These are phyloP conservation scores for Scedosporium apiospermum DNA, from an alignment of 2,329 filamentous ascomycete species.

Conservation along the genomic window DNA sequence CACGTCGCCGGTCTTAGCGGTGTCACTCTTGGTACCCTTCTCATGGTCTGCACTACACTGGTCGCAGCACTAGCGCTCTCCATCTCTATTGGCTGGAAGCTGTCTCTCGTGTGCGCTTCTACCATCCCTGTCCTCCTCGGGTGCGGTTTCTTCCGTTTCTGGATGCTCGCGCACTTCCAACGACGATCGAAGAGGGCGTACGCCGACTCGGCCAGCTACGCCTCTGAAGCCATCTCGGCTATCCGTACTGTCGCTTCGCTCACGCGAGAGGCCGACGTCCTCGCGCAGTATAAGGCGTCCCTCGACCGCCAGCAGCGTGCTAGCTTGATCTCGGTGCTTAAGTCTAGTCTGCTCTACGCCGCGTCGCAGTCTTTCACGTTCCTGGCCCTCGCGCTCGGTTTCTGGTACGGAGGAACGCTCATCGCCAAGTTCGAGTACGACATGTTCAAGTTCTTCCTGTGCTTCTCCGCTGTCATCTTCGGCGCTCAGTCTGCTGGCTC, in stretches of 20 bases:
- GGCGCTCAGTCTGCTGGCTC: slow-evolving; percentile 85
- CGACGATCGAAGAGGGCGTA: slow-evolving; percentile 71
- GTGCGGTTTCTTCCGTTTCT: slow-evolving; percentile 84
- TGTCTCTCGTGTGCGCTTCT: slow-evolving; percentile 72
- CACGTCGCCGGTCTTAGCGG: slow-evolving; percentile 83
- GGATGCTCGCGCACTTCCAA: slow-evolving; percentile 71
- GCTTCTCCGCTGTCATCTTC: slow-evolving; percentile 81
- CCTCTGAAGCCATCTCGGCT: slow-evolving; percentile 86
- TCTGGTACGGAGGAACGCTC: slow-evolving; percentile 82
- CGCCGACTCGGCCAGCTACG: slow-evolving; percentile 71
- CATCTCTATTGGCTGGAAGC: slow-evolving; percentile 76
- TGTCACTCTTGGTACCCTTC: slow-evolving; percentile 74
- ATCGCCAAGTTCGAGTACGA: slow-evolving; percentile 62
- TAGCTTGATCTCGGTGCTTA: slow-evolving; percentile 64
- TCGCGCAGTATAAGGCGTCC: slow-evolving; percentile 57
- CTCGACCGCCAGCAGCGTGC: slow-evolving; percentile 57
- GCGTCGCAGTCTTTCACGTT: slow-evolving; percentile 77
- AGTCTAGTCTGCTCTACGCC: slow-evolving; percentile 72
- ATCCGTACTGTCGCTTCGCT: slow-evolving; percentile 90
- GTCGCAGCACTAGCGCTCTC: slow-evolving; percentile 61
- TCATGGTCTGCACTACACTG: slow-evolving; percentile 73
- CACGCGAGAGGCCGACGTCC: slow-evolving; percentile 76
- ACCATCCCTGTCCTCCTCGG: slow-evolving; percentile 68
- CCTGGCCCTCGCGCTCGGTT: slow-evolving; percentile 74
- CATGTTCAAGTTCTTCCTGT: slow-evolving; percentile 85